A percentile compares a stretch with the other conserved stretches of the same genome.
Evolutionary conservation across 2,329 filamentous ascomycete genomes (phyloP).

Genomic region (Colletotrichum eremochloae): DNA sequence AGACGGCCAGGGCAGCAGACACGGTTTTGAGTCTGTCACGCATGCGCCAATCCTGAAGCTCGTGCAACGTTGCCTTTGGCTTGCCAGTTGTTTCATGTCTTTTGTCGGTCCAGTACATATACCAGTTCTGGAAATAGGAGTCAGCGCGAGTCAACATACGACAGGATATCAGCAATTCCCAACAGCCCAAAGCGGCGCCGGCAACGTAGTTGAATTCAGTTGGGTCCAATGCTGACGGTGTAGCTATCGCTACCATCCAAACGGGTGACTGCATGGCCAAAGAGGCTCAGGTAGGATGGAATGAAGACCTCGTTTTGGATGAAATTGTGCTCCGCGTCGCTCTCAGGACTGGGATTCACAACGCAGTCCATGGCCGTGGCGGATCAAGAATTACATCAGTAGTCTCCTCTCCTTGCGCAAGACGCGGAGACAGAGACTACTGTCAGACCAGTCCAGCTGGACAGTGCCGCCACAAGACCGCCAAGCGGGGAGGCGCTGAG

Average conservation of each 20-base stretch:
- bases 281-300: slow-evolving; percentile 14
- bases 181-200: slow-evolving; percentile 12
- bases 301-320: slow-evolving; percentile 5
- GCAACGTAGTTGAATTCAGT: not conserved
- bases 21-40: slow-evolving; percentile 96
- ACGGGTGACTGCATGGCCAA: slow-evolving; percentile 23
- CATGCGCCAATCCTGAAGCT: slow-evolving; percentile 96
- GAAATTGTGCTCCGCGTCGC: slow-evolving; percentile 10
- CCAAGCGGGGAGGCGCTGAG: slow-evolving; percentile 18
- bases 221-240: not conserved
- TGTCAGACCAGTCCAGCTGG: slow-evolving; percentile 25
- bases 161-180: slow-evolving; percentile 18
- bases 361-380: slow-evolving; percentile 1
- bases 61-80: slow-evolving; percentile 75
- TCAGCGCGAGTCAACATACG: slow-evolving; percentile 38
- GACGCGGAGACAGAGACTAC: slow-evolving; percentile 15
- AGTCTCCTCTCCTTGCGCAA: slow-evolving; percentile 15
- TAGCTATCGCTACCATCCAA: slow-evolving; percentile 9
- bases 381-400: not conserved
- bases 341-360: slow-evolving; percentile 11
- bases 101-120: slow-evolving; percentile 99
- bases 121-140: slow-evolving; percentile 81
- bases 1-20: slow-evolving; percentile 92
- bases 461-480: not conserved
- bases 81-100: slow-evolving; percentile 95